Conservation (phyloP, 768 basidiomycete genomes). For the Austroboletus eburneus region DNA sequence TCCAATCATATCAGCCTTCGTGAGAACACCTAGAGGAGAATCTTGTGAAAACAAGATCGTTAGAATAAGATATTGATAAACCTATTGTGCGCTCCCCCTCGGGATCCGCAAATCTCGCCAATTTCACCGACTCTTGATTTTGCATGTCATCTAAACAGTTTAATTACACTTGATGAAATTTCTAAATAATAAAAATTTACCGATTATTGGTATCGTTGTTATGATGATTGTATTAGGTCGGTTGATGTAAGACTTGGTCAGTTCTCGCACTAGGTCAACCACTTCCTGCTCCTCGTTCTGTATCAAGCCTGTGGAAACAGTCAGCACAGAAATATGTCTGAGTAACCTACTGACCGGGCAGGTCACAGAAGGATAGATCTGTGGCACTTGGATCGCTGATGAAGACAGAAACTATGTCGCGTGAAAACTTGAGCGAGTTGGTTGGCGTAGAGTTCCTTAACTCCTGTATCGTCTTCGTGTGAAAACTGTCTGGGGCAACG, state of each 20-base stretch:
- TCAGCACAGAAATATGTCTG: constrained; percentile 3
- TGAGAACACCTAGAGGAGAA: constrained; percentile 51
- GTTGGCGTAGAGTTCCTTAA: constrained; percentile 23
- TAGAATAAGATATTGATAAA: constrained; percentile 15
- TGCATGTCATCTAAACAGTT: constrained; percentile 55
- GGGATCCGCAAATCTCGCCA: constrained; percentile 53
- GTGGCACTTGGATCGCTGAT: constrained; percentile 42
- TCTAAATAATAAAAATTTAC: constrained; percentile 28
- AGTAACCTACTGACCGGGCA: constrained; percentile 40
- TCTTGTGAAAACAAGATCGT: background rate
- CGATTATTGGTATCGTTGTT: constrained; percentile 62
- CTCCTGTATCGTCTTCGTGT: constrained; percentile 21
- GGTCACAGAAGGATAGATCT: constrained; percentile 50
- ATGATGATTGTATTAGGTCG: constrained; percentile 57
- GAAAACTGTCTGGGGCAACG: constrained; percentile 14
- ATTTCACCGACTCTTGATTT: constrained; percentile 52
- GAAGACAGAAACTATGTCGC: constrained; percentile 46
- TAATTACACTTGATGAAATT: background rate
- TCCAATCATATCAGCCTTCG: constrained; percentile 60
- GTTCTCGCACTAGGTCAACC: constrained; percentile 42
- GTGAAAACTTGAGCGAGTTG: constrained; percentile 39
- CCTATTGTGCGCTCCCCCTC: constrained; percentile 61
- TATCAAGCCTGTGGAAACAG: constrained; percentile 43
- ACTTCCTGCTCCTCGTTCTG: constrained; percentile 44
- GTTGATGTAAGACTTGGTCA: constrained; percentile 46